These are phyloP conservation scores for Sarcocystis neurona DNA, from an alignment of 169 alveolate species.

Conservation along the genomic window DNA sequence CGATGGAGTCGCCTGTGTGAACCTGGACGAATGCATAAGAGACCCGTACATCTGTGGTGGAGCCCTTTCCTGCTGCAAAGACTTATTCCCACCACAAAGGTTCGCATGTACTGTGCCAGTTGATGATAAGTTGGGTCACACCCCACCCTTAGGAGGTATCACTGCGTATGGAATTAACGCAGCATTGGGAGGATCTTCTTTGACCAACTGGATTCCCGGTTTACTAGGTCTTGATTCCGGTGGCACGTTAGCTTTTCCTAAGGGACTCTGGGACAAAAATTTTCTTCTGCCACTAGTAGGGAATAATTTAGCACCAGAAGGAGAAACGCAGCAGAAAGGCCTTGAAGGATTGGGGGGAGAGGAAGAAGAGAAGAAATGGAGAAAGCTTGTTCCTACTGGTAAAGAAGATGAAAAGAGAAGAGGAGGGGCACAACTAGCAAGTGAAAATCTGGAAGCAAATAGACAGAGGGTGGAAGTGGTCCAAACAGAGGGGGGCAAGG, in stretches of 20 bases:
- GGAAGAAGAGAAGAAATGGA: no score
- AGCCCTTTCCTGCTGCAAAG: constrained; percentile 70
- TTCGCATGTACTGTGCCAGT: constrained; percentile 62
- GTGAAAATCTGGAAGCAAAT: no score
- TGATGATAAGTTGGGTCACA: constrained; percentile 33
- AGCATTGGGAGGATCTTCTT: constrained; percentile 4
- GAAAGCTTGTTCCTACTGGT: no score
- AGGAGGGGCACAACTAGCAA: no score
- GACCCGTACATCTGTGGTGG: constrained; percentile 74
- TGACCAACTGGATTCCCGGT: constrained; percentile 29
- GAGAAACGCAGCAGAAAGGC: no score
- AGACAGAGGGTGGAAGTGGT: no score
- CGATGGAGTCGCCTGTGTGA: constrained; percentile 66
- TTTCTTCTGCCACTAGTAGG: no score
- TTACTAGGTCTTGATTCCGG: neutral
- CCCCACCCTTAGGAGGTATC: constrained; percentile 17
- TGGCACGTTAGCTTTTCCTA: neutral
- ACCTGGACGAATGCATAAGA: constrained; percentile 70
- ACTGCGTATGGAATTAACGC: neutral
- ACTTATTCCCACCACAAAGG: constrained; percentile 70
- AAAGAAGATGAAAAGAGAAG: no score
- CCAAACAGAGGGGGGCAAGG: no score
- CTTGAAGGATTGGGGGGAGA: no score
- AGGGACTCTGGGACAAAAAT: no score
- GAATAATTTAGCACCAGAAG: no score